Base-by-base conservation (phyloP, 1,284 basidiomycete genomes). In the Prillingera fragicola region DNA sequence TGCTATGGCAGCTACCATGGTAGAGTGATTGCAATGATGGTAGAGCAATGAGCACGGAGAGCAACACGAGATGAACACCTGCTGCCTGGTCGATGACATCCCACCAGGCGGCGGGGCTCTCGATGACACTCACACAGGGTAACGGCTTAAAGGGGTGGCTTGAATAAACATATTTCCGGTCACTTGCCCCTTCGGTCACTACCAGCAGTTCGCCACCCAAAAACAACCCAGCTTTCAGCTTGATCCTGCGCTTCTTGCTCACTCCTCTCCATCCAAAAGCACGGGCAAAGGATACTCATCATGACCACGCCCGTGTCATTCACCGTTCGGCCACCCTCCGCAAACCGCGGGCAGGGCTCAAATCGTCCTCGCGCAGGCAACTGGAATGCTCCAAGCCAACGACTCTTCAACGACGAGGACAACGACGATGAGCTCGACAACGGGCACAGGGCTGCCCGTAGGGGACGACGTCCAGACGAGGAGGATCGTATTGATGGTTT, bases 401-500 rank as follows among this genome's bases (percentile, higher is more conserved):
- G 62, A 27, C 43, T 62, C 26, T 69, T 67, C 40, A 60, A 50
- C 12, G 62, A 56, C 26, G 50, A 61, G 26, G 55, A 55, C 13
- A 57, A 62, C 15, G 67, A 69, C 26, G 65, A 66, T 8, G 63
- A 67, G 25, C 65, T 66, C 4, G 57, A 54, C n/a, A n/a, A n/a
- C n/a, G n/a, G n/a, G n/a, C n/a, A n/a, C n/a, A n/a, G n/a, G n/a
- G n/a, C n/a, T n/a, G n/a, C n/a, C n/a, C n/a, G n/a, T n/a, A 46
- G 48, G 2, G 27, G 49, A 41, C 12, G 40, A 41, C 23, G 18
- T 22, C 13, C 9, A 9, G 34, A 10, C 9, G 41, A 25, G 37
- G 82, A 86, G 39, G 83, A 88, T 69, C 75, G 84, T 14, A 79
- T 87, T 38, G 80, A 81, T 8, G 81, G 78, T 1, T 85, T 87